Base-by-base conservation (phyloP, 169 alveolate genomes). In the Neospora caninum region DNA sequence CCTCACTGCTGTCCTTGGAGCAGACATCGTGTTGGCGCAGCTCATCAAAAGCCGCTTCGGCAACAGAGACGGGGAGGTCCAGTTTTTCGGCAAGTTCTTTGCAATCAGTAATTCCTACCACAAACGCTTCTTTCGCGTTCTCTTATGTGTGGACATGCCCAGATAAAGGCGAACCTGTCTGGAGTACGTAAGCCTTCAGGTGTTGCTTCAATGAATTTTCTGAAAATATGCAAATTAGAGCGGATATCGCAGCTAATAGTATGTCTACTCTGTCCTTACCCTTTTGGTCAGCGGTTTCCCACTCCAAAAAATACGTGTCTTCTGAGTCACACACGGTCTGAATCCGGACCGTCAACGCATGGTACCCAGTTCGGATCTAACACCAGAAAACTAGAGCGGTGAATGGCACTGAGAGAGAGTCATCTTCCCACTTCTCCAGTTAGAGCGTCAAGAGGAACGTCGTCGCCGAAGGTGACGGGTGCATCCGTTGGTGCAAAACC, bases 251-350 rank as follows among this genome's bases (percentile, higher is more conserved):
- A 49, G 58, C 58, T 0, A 49, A 13, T 49, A 49, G 16, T 49
- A 49, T 22, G 18, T 49, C 0, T 22, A 22, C 58, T 13, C 58
- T 16, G 7, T 16, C 41, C 45, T 0, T 73, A 73, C 84, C 84
- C 45, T 73, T 34, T 18, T 27, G 84, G 41, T 27, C 45, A 10
- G 49, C 84, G 43, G 27, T 34, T 36, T n/a, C 84, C 49, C 49
- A n/a, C 43, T 73, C 84, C 41, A 36, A 34, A 73, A n/a, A 73
- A 34, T 73, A 73, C 45, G 84, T 73, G 41, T 73, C 84, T 73
- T 73, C 84, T 0, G 84, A 73, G 84, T 73, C 84, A 7, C 84
- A 73, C 49, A 73, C 41, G 27, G 84, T 73, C 45, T 73, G 84
- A 27, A 73, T 73, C 25, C 84, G 41, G 29, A 73, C 84, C 0